Evolutionary conservation across 768 basidiomycete genomes (phyloP), one percentile per base, ranked within the genome.

Genomic region (Fistulinella prunicolor): DNA sequence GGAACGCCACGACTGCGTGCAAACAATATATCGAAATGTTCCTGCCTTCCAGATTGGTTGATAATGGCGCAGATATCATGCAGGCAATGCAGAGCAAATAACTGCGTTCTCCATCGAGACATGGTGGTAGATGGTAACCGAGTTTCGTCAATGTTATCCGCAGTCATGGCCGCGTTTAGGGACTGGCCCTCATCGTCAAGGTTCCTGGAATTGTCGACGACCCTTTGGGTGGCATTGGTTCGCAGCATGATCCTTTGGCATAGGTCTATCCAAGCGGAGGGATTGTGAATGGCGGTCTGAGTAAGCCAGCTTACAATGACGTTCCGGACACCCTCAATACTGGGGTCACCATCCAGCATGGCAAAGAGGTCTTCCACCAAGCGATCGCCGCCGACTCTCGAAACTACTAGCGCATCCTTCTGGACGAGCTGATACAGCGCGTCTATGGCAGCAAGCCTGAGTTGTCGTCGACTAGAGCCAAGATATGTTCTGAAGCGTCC

Each of bases 211-310:
- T 82, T 81, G 50, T 89, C 82, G 1, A 78, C 76, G 13, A 79
- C 81, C 58, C 83, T 85, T 58, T 88, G 89, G 3, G 86, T 83
- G 1, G 89, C 90, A 5, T 91, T 93, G 10, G 93, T 94, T 9
- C 90, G 79, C 6, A 90, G 85, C 93, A 99, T 97, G 62, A 99
- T 98, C 21, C 93, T 76, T 66, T 97, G 95, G 59, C 95, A 98
- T 1, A 98, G 76, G 61, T 94, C 94, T 47, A 99, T 96, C 96
- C 96, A 99, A 1, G 94, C 96, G 0, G 89, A 93, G 0, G 96
- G 95, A 52, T 94, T 90, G 47, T 89, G 81, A 17, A 89, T 77
- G 1, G 92, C 94, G 0, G 96, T 98, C 66, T 99, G 96, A 53
- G 88, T 82, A 7, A 98, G 74, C 96, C 96, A 99, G 54, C 88